Base-by-base conservation (phyloP, 257 asterid species). In the Galeopsis tetrahit region DNA sequence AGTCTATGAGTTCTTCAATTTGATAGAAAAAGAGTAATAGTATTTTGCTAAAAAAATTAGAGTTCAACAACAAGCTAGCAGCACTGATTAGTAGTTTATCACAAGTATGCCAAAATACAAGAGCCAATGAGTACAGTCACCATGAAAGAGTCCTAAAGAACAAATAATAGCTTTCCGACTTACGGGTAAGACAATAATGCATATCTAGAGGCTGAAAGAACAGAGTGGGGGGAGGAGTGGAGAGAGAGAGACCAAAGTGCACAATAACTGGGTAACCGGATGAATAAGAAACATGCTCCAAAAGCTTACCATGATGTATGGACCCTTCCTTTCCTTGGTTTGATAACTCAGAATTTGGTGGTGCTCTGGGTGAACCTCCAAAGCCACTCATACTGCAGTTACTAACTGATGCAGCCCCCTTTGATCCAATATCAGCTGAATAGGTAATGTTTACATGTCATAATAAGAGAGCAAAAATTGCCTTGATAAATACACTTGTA, bases 341-440 rank as follows among this genome's bases (percentile, higher is more conserved):
- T 58, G 76, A 69, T 34, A 81, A 59, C 69, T 83, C 84, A 32
- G 87, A 81, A 80, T 79, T 77, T 14, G 80, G 77, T 7, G 79
- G 65, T 58, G 74, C 65, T 82, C 85, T 82, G 28, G 74, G 69
- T 56, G 89, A 91, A 80, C 79, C 80, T 72, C 79, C 88, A 69
- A 77, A 72, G 79, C 85, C 87, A 65, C 79, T 81, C 68, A 82
- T 63, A 69, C 80, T 76, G 86, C 85, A 79, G 84, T 84, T 79
- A 53, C 84, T 77, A 80, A 74, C 70, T 66, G 76, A 59, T 64
- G 83, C 78, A 60, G 82, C 84, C 73, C 85, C 90, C 78, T 86
- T 86, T 76, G 93, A 81, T 86, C 86, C 92, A 82, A 79, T 76
- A 79, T 89, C 94, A 84, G 86, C 91, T 89, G 96, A 89, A 89